Evolutionary conservation across 345 rosid species (phyloP).

Genomic region (Gynandropsis gynandra): DNA sequence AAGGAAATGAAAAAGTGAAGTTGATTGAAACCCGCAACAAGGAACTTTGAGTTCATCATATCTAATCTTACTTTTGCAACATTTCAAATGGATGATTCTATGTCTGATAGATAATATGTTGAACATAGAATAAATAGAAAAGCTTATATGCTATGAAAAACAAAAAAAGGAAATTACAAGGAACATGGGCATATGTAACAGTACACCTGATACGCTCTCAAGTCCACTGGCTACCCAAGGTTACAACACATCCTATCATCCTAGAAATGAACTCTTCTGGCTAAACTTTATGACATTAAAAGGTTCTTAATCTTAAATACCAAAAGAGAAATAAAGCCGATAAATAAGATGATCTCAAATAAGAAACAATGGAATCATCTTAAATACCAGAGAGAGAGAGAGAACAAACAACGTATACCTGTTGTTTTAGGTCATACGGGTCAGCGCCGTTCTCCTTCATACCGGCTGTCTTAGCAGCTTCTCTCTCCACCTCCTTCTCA

Average conservation of each 20-base stretch:
- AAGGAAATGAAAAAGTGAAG: neutral
- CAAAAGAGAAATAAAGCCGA: neutral
- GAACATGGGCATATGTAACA: too few species aligned
- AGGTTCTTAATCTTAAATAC: neutral
- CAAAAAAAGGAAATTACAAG: too few species aligned
- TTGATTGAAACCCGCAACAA: too few species aligned
- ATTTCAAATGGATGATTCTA: neutral
- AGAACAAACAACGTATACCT: slow-evolving; percentile 36
- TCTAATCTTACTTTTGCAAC: neutral
- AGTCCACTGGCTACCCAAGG: too few species aligned
- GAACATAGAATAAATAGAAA: too few species aligned
- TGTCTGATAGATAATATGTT: neutral
- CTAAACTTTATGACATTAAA: neutral
- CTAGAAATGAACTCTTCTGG: neutral
- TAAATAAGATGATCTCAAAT: neutral
- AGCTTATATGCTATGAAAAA: too few species aligned
- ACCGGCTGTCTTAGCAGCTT: slow-evolving; percentile 75
- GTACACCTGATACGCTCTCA: too few species aligned
- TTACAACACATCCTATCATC: neutral
- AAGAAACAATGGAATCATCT: neutral
- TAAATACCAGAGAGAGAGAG: neutral
- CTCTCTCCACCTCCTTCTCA: slow-evolving; percentile 91
- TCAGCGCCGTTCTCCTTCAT: slow-evolving; percentile 93
- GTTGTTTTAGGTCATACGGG: slow-evolving; percentile 90
- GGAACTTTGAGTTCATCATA: neutral